Evolutionary conservation across 139 green algal species (phyloP).

Genomic region (Eudorina sp.): DNA sequence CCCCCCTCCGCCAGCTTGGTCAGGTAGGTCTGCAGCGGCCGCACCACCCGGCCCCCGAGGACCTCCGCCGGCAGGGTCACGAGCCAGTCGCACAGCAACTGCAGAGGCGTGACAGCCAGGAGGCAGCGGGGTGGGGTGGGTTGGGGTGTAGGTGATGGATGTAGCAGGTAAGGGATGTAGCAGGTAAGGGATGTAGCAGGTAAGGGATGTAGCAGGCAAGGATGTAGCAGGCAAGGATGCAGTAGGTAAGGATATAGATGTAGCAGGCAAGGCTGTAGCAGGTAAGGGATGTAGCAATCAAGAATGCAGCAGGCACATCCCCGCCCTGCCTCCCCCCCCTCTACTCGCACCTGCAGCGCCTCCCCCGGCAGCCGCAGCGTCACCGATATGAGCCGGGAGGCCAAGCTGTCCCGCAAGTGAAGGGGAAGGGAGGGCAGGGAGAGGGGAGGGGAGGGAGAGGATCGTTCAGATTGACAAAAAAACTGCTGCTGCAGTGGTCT

Average conservation of each 20-base stretch:
- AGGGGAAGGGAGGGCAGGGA: background rate
- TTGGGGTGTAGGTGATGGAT: too few species aligned
- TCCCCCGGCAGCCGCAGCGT: background rate
- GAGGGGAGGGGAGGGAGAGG: background rate
- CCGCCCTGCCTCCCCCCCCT: background rate
- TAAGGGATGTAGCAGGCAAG: too few species aligned
- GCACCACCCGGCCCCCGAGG: conserved; percentile 72
- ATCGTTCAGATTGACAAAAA: too few species aligned
- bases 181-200: too few species aligned
- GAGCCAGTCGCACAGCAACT: conserved; percentile 65
- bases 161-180: too few species aligned
- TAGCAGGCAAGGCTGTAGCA: too few species aligned
- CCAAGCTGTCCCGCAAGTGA: conserved; percentile 46
- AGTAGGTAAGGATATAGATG: too few species aligned
- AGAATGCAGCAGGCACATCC: too few species aligned
- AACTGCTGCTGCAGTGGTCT: too few species aligned
- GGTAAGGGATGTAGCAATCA: too few species aligned
- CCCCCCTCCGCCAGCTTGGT: conserved; percentile 7
- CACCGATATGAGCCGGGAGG: background rate
- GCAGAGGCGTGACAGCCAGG: background rate
- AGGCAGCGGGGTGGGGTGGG: too few species aligned
- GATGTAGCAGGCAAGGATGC: too few species aligned
- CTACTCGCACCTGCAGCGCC: background rate
- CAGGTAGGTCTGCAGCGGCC: conserved; percentile 72
- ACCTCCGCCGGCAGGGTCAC: conserved; percentile 66